Evolutionary conservation across 176 grass and related monocot genomes (phyloP), one percentile per base, ranked within the genome.

Genomic region (Elymus sibiricus): DNA sequence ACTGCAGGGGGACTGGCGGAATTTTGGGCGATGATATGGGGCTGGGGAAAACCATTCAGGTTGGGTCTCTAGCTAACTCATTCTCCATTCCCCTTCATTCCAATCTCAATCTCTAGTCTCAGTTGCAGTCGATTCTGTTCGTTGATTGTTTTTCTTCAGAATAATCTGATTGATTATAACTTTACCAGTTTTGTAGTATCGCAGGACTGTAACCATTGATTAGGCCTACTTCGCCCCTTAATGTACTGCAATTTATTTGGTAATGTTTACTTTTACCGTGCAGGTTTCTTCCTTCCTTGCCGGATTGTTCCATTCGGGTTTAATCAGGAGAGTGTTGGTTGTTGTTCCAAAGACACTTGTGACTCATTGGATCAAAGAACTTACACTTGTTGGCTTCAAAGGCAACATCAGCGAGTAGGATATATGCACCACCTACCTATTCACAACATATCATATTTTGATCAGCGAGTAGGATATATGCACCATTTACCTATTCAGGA

Each of bases 31-130:
- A 98, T 85, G 95, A 98, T 44, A 98, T 98, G 95, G 95, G 95
- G 0, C 89, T 98, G 15, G 95, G 95, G 69, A 98, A 98, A 87
- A 98, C 93, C 22, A 93, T 95, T 91, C 93, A 95, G 95, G 95
- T 93, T 8, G 38, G 38, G 38, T 21, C 19, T 9, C 56, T 10
- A 56, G 51, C 51, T 56, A 56, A 56, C 17, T 21, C 51, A 21
- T 56, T 21, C 4, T 56, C 17, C 51, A 56, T 19, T 56, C 51
- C 19, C 51, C 17, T 56, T 56, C 51, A 6, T 21, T 56, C 51
- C 56, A 59, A 59, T 5, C 56, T 24, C 56, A 56, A 19, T 59
- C 21, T 21, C 21, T 59, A n/a, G 7, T 59, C 56, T 59, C 56
- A 59, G 2, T 9, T 59, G 21, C 6, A 59, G 6, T 59, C 16